Base-by-base conservation (phyloP, 345 rosid genomes). In the Hypericum perforatum region DNA sequence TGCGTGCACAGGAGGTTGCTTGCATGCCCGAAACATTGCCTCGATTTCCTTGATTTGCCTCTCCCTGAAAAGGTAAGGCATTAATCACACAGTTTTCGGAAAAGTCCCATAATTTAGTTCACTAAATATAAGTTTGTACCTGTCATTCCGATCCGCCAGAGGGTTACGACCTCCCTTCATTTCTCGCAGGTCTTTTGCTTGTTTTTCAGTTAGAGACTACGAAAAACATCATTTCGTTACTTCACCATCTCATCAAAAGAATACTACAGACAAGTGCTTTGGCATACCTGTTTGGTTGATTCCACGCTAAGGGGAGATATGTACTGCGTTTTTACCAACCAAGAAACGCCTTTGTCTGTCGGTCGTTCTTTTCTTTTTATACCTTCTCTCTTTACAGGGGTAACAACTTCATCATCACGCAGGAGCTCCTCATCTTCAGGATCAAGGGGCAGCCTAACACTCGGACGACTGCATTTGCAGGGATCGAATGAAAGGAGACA, bases 291-390 rank as follows among this genome's bases (percentile, higher is more conserved):
- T 75, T 82, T 88, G 43, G 88, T 60, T 7, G 95, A 76, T 42
- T 92, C 98, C 72, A 73, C 70, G 59, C 85, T 85, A 59, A 87
- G 76, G 11, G 96, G 82, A 77, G 98, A 88, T 48, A 92, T 88
- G 61, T 88, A 92, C 60, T 88, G 97, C 7, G 98, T 92, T 69
- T 92, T 92, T 14, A 92, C 98, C 63, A 92, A 78, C 98, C 97
- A 88, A 59, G 97, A 73, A 59, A 88, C 83, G 70, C 96, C 96
- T 73, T 88, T 78, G 62, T 88, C 98, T 15, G 96, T 83, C 11
- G 97, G 98, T 32, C 98, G 77, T 51, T 88, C 97, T 76, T 92
- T 85, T 71, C 76, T 79, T 60, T 71, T 74, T 64, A 92, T 83
- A 61, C 98, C 95, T 61, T 85, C 89, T 73, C 74, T 84, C 77